Percentiles rank a stretch among this genome's conserved stretches.
These are phyloP conservation scores for Thelonectria discophora DNA, from an alignment of 2,329 filamentous ascomycete genomes.

Conservation along the genomic window DNA sequence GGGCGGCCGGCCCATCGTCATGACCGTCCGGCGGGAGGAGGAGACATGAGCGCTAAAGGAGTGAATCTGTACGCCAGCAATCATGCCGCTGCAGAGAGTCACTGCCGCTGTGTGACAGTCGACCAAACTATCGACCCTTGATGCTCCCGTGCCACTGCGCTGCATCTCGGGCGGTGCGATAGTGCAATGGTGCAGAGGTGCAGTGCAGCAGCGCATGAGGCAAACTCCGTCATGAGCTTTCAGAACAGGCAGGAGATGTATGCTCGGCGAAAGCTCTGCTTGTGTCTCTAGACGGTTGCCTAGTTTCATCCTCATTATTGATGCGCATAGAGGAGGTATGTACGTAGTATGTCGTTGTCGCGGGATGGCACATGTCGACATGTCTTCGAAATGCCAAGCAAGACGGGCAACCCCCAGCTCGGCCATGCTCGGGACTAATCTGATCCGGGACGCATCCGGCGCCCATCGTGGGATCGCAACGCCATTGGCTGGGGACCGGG, in stretches of 20 bases:
- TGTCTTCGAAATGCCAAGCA: background rate
- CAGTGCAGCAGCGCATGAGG: too few relatives aligned
- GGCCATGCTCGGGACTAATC: constrained; percentile 6
- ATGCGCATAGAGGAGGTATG: background rate
- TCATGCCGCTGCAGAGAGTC: background rate
- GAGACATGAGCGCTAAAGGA: background rate
- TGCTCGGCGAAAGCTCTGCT: background rate
- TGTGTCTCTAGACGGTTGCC: background rate
- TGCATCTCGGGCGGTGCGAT: background rate
- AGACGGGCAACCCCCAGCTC: background rate
- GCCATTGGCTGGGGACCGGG: constrained; percentile 21
- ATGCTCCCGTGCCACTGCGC: background rate
- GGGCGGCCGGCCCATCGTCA: constrained; percentile 5
- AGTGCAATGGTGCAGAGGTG: too few relatives aligned
- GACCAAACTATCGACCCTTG: background rate
- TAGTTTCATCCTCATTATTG: background rate
- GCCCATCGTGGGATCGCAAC: constrained; percentile 11
- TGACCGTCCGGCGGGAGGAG: constrained; percentile 1
- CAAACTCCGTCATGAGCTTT: background rate
- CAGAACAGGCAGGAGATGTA: background rate
- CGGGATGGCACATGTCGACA: background rate
- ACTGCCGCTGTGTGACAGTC: background rate
- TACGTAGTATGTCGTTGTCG: background rate
- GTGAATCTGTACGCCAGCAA: background rate
- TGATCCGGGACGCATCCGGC: constrained; percentile 25